Percentiles rank a stretch among this genome's conserved stretches.
phyloP scores from a whole-genome alignment of 495 filamentous ascomycete genomes.

The Xylaria venustula region DNA sequence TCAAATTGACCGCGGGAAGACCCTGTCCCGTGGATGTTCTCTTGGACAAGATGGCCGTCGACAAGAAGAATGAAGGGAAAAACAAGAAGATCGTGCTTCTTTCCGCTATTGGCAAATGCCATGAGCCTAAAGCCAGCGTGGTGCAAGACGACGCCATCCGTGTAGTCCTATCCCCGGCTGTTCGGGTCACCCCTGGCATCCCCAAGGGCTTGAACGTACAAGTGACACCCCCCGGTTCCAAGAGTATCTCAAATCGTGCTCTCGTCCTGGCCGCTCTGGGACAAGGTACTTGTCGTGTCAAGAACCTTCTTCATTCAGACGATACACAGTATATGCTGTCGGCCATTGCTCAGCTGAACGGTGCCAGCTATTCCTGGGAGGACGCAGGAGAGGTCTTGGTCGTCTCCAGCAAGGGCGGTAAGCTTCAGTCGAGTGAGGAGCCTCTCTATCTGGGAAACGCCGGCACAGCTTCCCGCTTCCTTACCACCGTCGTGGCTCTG shows the following conservation, averaged over 20 bases:
- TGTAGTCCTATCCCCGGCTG: slow-evolving; percentile 77
- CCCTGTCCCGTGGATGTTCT: slow-evolving; percentile 87
- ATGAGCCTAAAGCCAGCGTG: slow-evolving; percentile 82
- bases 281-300: slow-evolving; percentile 80
- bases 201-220: slow-evolving; percentile 60
- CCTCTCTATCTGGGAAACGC: slow-evolving; percentile 94
- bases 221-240: slow-evolving; percentile 91
- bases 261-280: slow-evolving; percentile 90
- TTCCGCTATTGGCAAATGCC: slow-evolving; percentile 81
- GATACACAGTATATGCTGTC: slow-evolving; percentile 97
- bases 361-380: slow-evolving; percentile 94
- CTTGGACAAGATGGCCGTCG: slow-evolving; percentile 89
- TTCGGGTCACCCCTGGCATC: slow-evolving; percentile 70
- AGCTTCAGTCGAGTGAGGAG: slow-evolving; percentile 69
- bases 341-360: slow-evolving; percentile 76
- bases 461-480: slow-evolving; percentile 91
- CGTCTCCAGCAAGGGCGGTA: slow-evolving; percentile 86
- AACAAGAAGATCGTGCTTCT: slow-evolving; percentile 98
- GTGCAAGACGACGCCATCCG: slow-evolving; percentile 85
- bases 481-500: slow-evolving; percentile 88
- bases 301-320: slow-evolving; percentile 91
- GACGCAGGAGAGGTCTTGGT: slow-evolving; percentile 86
- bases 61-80: slow-evolving; percentile 96
- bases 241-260: slow-evolving; percentile 96
- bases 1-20: slow-evolving; percentile 81